Conservation (phyloP, 2,329 filamentous ascomycete species). For the Aspergillus piperis region DNA sequence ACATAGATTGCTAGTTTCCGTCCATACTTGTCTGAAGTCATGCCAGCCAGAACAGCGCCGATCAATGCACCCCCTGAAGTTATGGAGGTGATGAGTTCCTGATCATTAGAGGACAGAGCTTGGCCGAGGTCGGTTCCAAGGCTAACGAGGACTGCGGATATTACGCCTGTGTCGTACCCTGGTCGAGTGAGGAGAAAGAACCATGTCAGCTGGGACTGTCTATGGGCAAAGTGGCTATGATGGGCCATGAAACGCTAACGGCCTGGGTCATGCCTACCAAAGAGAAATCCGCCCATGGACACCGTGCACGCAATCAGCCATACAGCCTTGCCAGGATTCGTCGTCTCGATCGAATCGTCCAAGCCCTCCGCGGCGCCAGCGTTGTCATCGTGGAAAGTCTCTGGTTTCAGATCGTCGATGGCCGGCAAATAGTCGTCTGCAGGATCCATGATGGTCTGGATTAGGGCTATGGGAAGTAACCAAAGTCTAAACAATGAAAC, state of each 20-base stretch:
- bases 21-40: conserved; percentile 2
- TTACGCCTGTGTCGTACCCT: conserved; percentile 51
- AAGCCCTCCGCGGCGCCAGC: background rate
- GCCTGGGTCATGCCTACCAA: conserved; percentile 9
- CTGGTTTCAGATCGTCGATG: background rate
- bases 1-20: conserved; percentile 3
- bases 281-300: conserved; percentile 23
- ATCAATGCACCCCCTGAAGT: conserved; percentile 52
- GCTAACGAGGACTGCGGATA: conserved; percentile 45
- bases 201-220: background rate
- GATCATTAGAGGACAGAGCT: conserved; percentile 42
- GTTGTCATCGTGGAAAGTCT: conserved; percentile 5
- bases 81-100: conserved; percentile 54
- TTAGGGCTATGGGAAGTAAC: background rate
- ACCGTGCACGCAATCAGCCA: conserved; percentile 22
- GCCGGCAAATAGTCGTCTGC: background rate
- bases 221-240: background rate
- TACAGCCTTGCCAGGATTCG: conserved; percentile 13
- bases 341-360: conserved; percentile 20
- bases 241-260: no score
- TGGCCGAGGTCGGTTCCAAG: conserved; percentile 39
- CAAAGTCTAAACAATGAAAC: background rate
- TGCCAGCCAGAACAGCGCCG: conserved; percentile 42
- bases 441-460: background rate
- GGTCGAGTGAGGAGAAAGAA: background rate